phyloP scores from a whole-genome alignment of 345 rosid genomes.

The Pseudoturritis turrita region DNA sequence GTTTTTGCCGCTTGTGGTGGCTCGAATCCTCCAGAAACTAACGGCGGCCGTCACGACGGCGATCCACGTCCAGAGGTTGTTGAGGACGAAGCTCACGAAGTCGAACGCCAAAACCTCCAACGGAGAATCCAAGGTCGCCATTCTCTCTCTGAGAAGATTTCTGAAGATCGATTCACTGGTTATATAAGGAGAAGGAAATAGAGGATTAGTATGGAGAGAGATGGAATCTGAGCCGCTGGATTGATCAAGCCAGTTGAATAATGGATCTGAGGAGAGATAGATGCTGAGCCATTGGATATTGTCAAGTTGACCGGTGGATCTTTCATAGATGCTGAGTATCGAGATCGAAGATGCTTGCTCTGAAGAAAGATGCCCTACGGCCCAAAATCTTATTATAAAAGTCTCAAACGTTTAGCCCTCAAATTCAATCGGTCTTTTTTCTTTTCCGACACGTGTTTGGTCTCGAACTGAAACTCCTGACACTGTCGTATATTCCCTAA shows the following conservation, averaged over 20 bases:
- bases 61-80: constrained; percentile 35
- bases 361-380: constrained; percentile 7
- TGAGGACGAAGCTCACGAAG: constrained; percentile 8
- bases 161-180: not conserved
- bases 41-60: constrained; percentile 37
- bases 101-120: constrained; percentile 28
- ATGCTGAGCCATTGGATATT: constrained; percentile 26
- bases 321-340: constrained; percentile 23
- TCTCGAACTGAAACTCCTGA: constrained; percentile 7
- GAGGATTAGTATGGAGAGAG: not conserved
- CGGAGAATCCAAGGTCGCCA: constrained; percentile 31
- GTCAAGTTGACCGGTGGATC: constrained; percentile 31
- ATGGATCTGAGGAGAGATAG: constrained; percentile 15
- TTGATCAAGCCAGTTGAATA: not conserved
- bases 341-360: constrained; percentile 28
- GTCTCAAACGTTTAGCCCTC: not conserved
- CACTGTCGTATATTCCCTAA: constrained; percentile 11
- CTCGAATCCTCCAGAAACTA: constrained; percentile 34
- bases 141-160: not conserved
- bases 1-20: not conserved
- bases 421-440: not conserved
- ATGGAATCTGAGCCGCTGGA: constrained; percentile 14
- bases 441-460: constrained; percentile 18
- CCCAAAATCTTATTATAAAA: not conserved
- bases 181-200: not conserved